Base-by-base conservation (phyloP, 1,284 basidiomycete genomes). In the Cystobasidium sp. region DNA sequence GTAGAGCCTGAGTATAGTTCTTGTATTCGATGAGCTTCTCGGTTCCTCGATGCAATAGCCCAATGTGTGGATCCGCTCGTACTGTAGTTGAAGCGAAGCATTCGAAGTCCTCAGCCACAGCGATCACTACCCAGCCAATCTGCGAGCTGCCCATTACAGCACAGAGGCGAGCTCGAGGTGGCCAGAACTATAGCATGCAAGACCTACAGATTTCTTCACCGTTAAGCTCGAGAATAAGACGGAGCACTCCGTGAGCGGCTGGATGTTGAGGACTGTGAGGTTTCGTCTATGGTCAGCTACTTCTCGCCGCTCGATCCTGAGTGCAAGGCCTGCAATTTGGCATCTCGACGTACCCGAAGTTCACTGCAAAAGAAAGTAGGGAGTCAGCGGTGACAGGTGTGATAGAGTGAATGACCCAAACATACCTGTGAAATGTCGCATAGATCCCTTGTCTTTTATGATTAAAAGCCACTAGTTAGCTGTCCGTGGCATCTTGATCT, bases 1-100 rank as follows among this genome's bases (percentile, higher is more conserved):
- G 97, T 6, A 79, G 70, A 31, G 63, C 63, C 44, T 74, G 97
- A 16, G 90, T 93, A 83, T 98, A 99, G 10, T 91, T 98, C 86
- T 99, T 99, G 88, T 96, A 97, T 85, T 99, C 96, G 81, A 98
- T 99, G 71, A 99, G 87, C 84, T 99, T 99, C 83, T 99, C 96
- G 20, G 96, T 99, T 49, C 95, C 96, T 80, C 97, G 90, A 84
- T 99, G 96, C 75, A 99, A 87, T 52, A 99, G 87, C 76, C 96
- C 97, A 80, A 99, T 90, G 81, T 99, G 96, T 37, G 91, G 94
- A 78, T 77, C 73, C 64, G 74, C 75, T 52, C 68, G 74, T 47
- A 75, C 43, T 66, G 37, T 37, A 55, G 39, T 43, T 43, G 46
- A 22, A 62, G 10, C 9, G 24, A 41, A 6, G 31, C 14, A 20